phyloP scores from a whole-genome alignment of 495 filamentous ascomycete genomes.

The Neurospora terricola region DNA sequence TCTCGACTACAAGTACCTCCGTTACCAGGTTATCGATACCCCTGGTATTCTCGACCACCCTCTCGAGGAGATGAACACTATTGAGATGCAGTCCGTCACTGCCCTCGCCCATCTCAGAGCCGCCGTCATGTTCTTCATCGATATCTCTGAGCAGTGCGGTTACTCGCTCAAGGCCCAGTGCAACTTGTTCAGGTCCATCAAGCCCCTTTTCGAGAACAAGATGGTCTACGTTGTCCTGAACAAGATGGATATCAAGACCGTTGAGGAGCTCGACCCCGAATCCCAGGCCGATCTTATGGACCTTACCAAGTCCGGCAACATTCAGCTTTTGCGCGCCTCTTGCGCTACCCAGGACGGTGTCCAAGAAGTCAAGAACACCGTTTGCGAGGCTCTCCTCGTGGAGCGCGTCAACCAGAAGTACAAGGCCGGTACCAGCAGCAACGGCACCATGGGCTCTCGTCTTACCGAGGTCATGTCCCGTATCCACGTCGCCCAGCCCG shows the following conservation, averaged over 20 bases:
- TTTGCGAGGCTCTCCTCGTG: conserved; percentile 85
- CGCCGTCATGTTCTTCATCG: conserved; percentile 96
- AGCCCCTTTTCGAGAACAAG: conserved; percentile 94
- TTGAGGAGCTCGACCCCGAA: conserved; percentile 79
- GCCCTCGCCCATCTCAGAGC: conserved; percentile 93
- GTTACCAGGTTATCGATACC: conserved; percentile 57
- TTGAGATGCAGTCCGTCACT: conserved; percentile 96
- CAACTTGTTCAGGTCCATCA: conserved; percentile 86
- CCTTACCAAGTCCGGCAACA: conserved; percentile 73
- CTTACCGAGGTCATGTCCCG: conserved; percentile 80
- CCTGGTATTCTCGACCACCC: conserved; percentile 96
- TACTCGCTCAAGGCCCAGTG: conserved; percentile 90
- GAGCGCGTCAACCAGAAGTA: conserved; percentile 91
- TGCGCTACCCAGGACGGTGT: conserved; percentile 94
- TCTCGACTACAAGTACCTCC: conserved; percentile 92
- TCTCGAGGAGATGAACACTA: conserved; percentile 99
- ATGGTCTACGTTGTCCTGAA: conserved; percentile 93
- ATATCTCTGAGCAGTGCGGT: conserved; percentile 93
- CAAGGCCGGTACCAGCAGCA: conserved; percentile 71
- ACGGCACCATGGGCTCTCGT: conserved; percentile 61
- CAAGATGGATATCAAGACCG: conserved; percentile 87
- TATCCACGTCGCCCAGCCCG: conserved; percentile 91
- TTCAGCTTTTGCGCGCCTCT: conserved; percentile 83
- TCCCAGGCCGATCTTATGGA: conserved; percentile 66
- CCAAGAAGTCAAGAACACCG: conserved; percentile 87